Base-by-base conservation (phyloP, 2,329 filamentous ascomycete species). In the Ophidiomyces ophidiicola region DNA sequence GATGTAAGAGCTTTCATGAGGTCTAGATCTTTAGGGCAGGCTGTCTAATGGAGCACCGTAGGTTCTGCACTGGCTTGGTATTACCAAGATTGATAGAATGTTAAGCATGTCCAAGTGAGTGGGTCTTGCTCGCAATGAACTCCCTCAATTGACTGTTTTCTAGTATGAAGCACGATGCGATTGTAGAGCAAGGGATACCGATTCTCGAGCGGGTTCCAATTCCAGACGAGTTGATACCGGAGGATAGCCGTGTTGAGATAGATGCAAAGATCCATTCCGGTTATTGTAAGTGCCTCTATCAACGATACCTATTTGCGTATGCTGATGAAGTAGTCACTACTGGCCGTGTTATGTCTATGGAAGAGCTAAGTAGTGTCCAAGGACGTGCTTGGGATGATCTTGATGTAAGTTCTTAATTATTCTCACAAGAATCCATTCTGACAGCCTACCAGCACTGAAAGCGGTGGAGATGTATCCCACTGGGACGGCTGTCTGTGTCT, bases 61-160 rank as follows among this genome's bases (percentile, higher is more conserved):
- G 53, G 93, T 96, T 49, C 71, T 96, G 39, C 90, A 96, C 63
- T 96, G 90, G 90, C 74, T 98, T 20, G 90, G 90, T 46, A 94
- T 98, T 57, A 90, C 82, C 58, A 96, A 96, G 71, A 96, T 98
- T 56, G 90, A 98, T 60, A 74, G 87, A 44, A 98, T 96, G 90
- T 68, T 94, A 52, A 93, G 84, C 66, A 96, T 96, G 90, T 93
- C 84, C 63, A 93, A 96, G 79, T 82, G 57, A 68, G 77, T 53
- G 20, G 32, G 20, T 7, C 2, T 14, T 31, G 15, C 11, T 29
- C 14, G 15, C 2, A 7, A 4, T 15, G 7, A 24, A 8, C 10
- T 15, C 24, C 30, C 11, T 19, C 5, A 6, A 10, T 33, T 26
- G 2, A 5, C 15, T 23, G 18, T 17, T 28, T 18, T 39, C 37